Conservation (phyloP, 2,329 filamentous ascomycete species). For the Teratosphaeria pseudoeucalypti region DNA sequence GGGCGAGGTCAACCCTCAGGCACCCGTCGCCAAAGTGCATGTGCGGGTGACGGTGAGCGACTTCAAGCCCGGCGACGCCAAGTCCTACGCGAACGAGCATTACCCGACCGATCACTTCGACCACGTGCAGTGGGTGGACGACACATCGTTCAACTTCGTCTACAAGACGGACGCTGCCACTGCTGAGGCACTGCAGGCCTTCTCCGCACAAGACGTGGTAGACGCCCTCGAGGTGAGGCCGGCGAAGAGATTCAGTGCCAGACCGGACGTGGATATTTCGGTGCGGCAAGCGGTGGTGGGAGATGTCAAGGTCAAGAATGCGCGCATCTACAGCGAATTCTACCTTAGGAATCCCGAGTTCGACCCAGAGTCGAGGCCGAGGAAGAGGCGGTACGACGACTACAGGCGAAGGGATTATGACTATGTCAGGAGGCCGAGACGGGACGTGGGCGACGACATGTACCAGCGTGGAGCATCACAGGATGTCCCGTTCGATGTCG, state of each 20-base stretch:
- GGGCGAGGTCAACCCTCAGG: slow-evolving; percentile 21
- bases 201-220: slow-evolving; percentile 30
- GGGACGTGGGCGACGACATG: slow-evolving; percentile 35
- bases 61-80: slow-evolving; percentile 70
- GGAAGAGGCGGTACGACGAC: slow-evolving; percentile 7
- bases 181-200: slow-evolving; percentile 41
- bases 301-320: slow-evolving; percentile 72
- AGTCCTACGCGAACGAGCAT: slow-evolving; percentile 55
- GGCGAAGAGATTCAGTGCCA: slow-evolving; percentile 57
- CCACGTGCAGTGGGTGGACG: slow-evolving; percentile 88
- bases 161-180: slow-evolving; percentile 52
- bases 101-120: slow-evolving; percentile 44
- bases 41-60: slow-evolving; percentile 66
- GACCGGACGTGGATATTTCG: slow-evolving; percentile 58
- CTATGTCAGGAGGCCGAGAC: slow-evolving; percentile 43
- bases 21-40: slow-evolving; percentile 56
- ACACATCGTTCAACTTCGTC: slow-evolving; percentile 77
- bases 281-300: slow-evolving; percentile 63
- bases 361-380: slow-evolving; percentile 61
- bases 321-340: slow-evolving; percentile 73
- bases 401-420: slow-evolving; percentile 14
- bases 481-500: slow-evolving; percentile 53
- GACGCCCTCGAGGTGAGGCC: slow-evolving; percentile 52
- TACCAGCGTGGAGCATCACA: slow-evolving; percentile 16
- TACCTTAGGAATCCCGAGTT: slow-evolving; percentile 87